These are phyloP conservation scores for Acanthamoeba polyphaga DNA, from an alignment of 208 protist species.

Conservation along the genomic window DNA sequence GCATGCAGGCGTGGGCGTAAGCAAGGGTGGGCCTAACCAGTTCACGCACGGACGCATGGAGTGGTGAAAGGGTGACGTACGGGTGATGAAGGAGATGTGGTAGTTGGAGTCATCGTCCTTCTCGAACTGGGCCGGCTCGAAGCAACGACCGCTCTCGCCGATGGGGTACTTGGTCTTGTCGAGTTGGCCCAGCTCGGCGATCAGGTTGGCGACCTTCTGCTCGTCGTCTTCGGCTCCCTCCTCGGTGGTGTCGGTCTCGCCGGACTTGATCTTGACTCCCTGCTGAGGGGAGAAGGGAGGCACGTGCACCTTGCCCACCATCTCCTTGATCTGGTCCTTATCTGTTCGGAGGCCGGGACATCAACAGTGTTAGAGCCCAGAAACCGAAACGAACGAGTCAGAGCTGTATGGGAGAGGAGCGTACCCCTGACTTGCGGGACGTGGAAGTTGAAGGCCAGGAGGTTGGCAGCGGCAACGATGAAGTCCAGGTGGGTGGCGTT, in stretches of 20 bases:
- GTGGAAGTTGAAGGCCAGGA: conserved; percentile 90
- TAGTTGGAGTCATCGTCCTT: conserved; percentile 93
- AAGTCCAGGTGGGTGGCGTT: conserved; percentile 90
- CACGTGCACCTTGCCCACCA: conserved; percentile 81
- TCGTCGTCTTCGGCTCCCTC: conserved; percentile 72
- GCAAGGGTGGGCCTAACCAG: conserved; percentile 53
- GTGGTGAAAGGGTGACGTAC: conserved; percentile 68
- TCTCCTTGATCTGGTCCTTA: conserved; percentile 6
- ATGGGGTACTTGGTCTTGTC: conserved; percentile 63
- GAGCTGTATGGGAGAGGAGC: background rate
- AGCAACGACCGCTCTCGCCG: conserved; percentile 7
- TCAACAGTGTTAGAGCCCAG: background rate
- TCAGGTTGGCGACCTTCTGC: conserved; percentile 62
- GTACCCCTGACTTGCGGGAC: conserved; percentile 34
- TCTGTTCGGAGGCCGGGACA: background rate
- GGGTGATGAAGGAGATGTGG: conserved; percentile 85
- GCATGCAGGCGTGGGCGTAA: conserved; percentile 78
- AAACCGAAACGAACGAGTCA: background rate
- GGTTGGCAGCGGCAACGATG: conserved; percentile 91
- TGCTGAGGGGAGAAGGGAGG: conserved; percentile 75
- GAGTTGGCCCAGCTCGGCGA: conserved; percentile 12
- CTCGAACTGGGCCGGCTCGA: conserved; percentile 82
- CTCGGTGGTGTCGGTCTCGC: conserved; percentile 65
- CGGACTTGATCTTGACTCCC: conserved; percentile 71
- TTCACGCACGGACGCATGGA: conserved; percentile 78